These are phyloP conservation scores for Eremomyces bilateralis DNA, from an alignment of 495 filamentous ascomycete species.

Conservation along the genomic window DNA sequence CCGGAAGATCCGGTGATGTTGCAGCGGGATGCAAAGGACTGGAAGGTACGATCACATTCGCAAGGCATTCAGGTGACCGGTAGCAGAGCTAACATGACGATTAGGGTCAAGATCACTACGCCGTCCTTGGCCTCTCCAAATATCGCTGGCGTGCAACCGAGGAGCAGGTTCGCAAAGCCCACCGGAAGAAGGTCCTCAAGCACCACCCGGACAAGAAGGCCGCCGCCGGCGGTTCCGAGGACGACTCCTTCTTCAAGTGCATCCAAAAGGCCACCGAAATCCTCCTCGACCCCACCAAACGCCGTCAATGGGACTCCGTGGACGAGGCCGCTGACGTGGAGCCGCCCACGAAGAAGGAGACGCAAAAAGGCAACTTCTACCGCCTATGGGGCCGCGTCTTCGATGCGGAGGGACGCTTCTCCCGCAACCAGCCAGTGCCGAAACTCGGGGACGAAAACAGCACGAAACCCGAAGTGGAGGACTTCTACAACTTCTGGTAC, in stretches of 20 bases:
- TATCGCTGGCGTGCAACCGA: conserved; percentile 82
- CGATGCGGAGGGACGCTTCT: conserved; percentile 79
- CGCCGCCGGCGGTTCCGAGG: conserved; percentile 63
- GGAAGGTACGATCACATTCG: conserved; percentile 61
- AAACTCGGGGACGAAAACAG: conserved; percentile 65
- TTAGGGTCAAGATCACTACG: conserved; percentile 94
- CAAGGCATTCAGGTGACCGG: no score
- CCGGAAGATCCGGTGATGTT: conserved; percentile 80
- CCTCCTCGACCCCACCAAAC: conserved; percentile 74
- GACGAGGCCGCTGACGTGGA: conserved; percentile 85
- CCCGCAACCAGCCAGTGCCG: conserved; percentile 70
- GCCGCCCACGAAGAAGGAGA: conserved; percentile 75
- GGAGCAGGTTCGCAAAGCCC: conserved; percentile 94
- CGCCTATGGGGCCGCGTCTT: conserved; percentile 81
- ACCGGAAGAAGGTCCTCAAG: conserved; percentile 97
- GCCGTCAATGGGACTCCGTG: conserved; percentile 89
- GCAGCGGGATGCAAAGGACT: conserved; percentile 86
- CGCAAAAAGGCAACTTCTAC: conserved; percentile 71
- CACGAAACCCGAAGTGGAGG: conserved; percentile 69
- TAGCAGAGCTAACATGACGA: no score
- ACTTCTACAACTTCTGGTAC: conserved; percentile 99
- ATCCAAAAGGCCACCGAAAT: conserved; percentile 96
- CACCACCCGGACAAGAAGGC: conserved; percentile 99
- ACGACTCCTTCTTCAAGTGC: conserved; percentile 99
- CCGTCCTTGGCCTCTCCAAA: conserved; percentile 79